phyloP scores from a whole-genome alignment of 371 early-diverging fungal genomes.

The Cokeromyces recurvatus region DNA sequence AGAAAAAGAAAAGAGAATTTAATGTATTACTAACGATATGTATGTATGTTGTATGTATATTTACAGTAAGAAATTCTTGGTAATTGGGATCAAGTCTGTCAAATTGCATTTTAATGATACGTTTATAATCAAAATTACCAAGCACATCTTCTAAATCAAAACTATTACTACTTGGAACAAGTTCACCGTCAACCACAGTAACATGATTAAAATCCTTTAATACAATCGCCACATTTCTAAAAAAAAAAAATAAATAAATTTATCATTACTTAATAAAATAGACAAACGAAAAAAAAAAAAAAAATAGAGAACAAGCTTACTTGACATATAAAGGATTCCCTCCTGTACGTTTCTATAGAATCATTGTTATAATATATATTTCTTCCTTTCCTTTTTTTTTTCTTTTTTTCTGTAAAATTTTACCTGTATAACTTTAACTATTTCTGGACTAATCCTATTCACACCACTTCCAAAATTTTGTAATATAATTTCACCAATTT shows the following conservation, averaged over 20 bases:
- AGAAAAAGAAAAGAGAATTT: neutral
- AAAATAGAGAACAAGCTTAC: conserved; percentile 18
- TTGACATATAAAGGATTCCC: conserved; percentile 60
- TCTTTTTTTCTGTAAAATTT: no score
- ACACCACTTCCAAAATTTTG: conserved; percentile 45
- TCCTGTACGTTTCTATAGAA: conserved; percentile 40
- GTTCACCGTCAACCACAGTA: conserved; percentile 48
- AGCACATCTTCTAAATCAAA: conserved; percentile 43
- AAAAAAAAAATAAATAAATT: neutral
- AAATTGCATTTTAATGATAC: conserved; percentile 55
- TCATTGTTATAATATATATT: neutral
- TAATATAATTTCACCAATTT: conserved; percentile 48
- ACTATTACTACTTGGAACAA: conserved; percentile 33
- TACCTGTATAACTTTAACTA: conserved; percentile 43
- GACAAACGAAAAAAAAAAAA: no score
- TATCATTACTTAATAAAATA: neutral
- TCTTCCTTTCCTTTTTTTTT: no score
- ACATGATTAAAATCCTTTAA: conserved; percentile 55
- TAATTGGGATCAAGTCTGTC: conserved; percentile 46
- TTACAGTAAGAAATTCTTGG: conserved; percentile 52
- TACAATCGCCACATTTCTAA: conserved; percentile 45
- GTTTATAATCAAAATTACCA: conserved; percentile 49
- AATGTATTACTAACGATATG: no score
- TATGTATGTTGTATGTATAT: no score
- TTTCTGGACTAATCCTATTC: conserved; percentile 37